phyloP scores from a whole-genome alignment of 352 stramenopile species.

The Globisporangium solare region DNA sequence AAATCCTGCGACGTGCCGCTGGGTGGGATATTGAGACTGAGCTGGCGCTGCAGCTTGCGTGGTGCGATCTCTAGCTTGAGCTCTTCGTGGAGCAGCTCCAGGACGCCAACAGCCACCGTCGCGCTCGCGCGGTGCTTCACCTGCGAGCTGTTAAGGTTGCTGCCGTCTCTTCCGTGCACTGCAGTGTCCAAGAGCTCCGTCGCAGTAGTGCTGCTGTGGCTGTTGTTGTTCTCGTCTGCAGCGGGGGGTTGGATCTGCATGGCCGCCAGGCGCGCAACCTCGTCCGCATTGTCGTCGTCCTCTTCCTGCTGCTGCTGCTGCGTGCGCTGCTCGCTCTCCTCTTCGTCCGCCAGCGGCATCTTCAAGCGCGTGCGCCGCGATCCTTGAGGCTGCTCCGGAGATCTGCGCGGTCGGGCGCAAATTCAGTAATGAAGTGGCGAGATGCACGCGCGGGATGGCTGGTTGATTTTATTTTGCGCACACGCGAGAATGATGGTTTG shows the following conservation, averaged over 20 bases:
- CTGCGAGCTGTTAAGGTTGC: too few relatives aligned
- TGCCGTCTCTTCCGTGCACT: too few relatives aligned
- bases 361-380: too few relatives aligned
- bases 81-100: constrained; percentile 60
- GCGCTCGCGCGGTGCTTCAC: constrained; percentile 15
- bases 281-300: background rate
- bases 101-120: constrained; percentile 10
- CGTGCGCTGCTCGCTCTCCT: too few relatives aligned
- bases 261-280: background rate
- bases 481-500: too few relatives aligned
- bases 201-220: constrained; percentile 1
- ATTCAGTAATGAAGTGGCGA: too few relatives aligned
- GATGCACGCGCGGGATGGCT: too few relatives aligned
- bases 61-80: constrained; percentile 64
- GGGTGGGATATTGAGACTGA: constrained; percentile 71
- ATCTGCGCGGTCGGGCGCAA: too few relatives aligned
- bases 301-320: too few relatives aligned
- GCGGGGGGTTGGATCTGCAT: constrained; percentile 1
- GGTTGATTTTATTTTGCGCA: too few relatives aligned
- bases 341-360: too few relatives aligned
- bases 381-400: too few relatives aligned
- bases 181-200: background rate
- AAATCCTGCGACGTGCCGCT: constrained; percentile 16
- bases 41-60: constrained; percentile 65
- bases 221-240: constrained; percentile 6